Evolutionary conservation across 495 filamentous ascomycete genomes (phyloP), one percentile per base, ranked within the genome.

Genomic region (Penicillium riverlandense): DNA sequence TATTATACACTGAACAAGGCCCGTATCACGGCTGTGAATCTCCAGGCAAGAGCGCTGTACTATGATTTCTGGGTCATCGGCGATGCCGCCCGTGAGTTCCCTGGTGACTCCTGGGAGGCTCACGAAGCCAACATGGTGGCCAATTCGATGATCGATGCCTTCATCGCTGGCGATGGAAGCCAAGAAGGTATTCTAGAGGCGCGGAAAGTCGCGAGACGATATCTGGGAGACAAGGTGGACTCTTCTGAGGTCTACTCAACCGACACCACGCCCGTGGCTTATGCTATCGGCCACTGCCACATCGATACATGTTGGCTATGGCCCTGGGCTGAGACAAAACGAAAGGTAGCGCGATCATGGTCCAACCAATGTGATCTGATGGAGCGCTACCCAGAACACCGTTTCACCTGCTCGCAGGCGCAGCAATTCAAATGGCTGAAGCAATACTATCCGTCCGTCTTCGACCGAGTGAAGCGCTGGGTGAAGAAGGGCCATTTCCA

Each of bases 391-490:
- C 88, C 91, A 1, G 92, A 98, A 64, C 84, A 94, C 53, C 81
- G 89, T 14, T 98, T 98, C 67, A 79, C 85, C 33, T 85, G 81
- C 54, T 96, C 91, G 0, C 89, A 94, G 53, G 92, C 91, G 8
- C 92, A 98, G 55, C 92, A 98, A 57, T 98, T 87, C 72, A 96
- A 97, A 61, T 98, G 92, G 92, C 75, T 97, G 6, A 86, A 96
- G 60, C 70, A 85, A 54, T 70, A 88, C 43, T 98, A 98, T 54
- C 91, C 92, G 0, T 78, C 80, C 31, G 80, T 86, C 1, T 97
- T 87, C 58, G 85, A 96, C 40, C 81, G 90, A 11, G 91, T 98
- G 41, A 95, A 94, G 64, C 66, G 75, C 30, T 92, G 95, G 70
- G 85, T 97, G 31, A 88, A 88, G 55, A 80, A 90, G 42, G 90